A percentile compares a stretch with the other conserved stretches of the same genome.
phyloP scores from a whole-genome alignment of 2,329 filamentous ascomycete species.

The Grosmannia penicillata region DNA sequence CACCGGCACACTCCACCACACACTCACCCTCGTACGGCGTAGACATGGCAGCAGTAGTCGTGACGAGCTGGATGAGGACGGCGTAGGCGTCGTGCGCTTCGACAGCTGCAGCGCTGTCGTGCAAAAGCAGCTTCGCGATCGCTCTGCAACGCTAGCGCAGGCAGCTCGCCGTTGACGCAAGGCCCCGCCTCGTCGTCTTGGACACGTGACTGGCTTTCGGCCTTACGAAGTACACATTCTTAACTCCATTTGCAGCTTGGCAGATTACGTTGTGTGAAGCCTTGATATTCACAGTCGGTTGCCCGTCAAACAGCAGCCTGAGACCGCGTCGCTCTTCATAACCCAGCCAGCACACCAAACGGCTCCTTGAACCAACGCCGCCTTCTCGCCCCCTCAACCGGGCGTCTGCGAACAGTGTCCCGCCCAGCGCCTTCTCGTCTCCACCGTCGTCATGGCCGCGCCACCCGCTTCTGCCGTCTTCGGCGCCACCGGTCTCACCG shows the following conservation, averaged over 20 bases:
- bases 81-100: too few relatives aligned
- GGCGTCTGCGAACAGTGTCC: too few relatives aligned
- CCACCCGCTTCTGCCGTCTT: constrained; percentile 26
- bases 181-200: background rate
- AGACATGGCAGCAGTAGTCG: constrained; percentile 25
- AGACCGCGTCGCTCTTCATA: too few relatives aligned
- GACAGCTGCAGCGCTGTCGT: too few relatives aligned
- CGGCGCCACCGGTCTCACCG: constrained; percentile 54
- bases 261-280: too few relatives aligned
- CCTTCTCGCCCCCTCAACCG: background rate
- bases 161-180: constrained; percentile 4
- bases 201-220: background rate
- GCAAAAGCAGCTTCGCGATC: too few relatives aligned
- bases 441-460: background rate
- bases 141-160: background rate
- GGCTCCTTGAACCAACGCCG: too few relatives aligned
- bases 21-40: constrained; percentile 40
- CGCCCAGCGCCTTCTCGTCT: background rate
- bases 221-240: too few relatives aligned
- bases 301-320: too few relatives aligned
- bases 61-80: background rate
- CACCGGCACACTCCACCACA: background rate
- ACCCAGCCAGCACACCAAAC: too few relatives aligned
- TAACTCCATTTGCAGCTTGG: too few relatives aligned
- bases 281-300: too few relatives aligned